Conservation (phyloP, 1,139 yeast genomes). For the Scheffersomyces quercinus region DNA sequence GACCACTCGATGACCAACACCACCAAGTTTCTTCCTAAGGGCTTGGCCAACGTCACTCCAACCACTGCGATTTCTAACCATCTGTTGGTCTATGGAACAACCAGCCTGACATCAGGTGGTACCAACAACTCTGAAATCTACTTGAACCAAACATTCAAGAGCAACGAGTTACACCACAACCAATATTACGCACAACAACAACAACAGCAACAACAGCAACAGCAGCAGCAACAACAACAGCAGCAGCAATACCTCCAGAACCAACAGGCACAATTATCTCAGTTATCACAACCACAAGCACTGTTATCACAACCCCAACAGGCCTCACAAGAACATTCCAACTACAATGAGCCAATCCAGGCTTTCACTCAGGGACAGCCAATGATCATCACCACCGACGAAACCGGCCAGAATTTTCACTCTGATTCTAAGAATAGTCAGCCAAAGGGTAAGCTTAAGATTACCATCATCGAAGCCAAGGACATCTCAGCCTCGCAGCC, state of each 20-base stretch:
- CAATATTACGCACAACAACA: constrained; percentile 6
- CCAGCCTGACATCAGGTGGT: constrained; percentile 34
- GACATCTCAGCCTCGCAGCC: constrained; percentile 69
- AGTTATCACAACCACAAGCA: constrained; percentile 13
- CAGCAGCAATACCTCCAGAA: constrained; percentile 10
- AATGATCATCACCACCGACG: constrained; percentile 48
- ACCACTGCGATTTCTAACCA: constrained; percentile 67
- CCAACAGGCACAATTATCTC: constrained; percentile 5
- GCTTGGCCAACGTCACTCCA: constrained; percentile 44
- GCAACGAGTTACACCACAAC: constrained; percentile 9
- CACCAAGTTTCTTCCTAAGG: constrained; percentile 37
- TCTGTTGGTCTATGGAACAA: constrained; percentile 70
- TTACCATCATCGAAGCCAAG: constrained; percentile 77
- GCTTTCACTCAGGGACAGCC: constrained; percentile 25
- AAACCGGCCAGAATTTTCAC: constrained; percentile 38
- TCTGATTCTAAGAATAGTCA: constrained; percentile 34
- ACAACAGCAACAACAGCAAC: constrained; percentile 21
- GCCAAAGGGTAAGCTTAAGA: constrained; percentile 81
- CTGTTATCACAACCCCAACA: constrained; percentile 10
- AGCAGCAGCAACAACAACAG: constrained; percentile 11
- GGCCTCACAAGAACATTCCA: constrained; percentile 2
- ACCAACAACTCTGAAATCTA: constrained; percentile 20
- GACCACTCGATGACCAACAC: constrained; percentile 4
- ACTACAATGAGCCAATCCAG: constrained; percentile 12
- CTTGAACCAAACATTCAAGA: constrained; percentile 27